phyloP scores from a whole-genome alignment of 106 monocot species.

The Dendrobium huoshanense region DNA sequence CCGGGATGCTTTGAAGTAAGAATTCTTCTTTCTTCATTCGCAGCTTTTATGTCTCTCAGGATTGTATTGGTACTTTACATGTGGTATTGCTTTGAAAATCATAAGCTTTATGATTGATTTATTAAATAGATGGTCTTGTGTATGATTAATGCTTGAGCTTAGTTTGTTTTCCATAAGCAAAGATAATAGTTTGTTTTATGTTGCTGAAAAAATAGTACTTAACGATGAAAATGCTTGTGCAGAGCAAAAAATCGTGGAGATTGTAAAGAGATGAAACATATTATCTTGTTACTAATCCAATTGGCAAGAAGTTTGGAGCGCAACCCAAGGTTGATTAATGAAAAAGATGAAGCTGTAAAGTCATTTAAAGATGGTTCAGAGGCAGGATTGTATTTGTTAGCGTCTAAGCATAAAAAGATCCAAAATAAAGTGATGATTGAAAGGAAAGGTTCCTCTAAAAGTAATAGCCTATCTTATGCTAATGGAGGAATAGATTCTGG shows the following conservation, averaged over 20 bases:
- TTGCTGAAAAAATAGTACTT: not conserved
- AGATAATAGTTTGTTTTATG: not conserved
- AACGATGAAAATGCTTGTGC: constrained; percentile 2
- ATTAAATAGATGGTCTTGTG: not conserved
- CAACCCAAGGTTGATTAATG: constrained; percentile 40
- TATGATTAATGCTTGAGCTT: not conserved
- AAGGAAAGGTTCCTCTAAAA: constrained; percentile 37
- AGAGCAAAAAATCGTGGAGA: constrained; percentile 58
- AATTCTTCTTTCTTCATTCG: not conserved
- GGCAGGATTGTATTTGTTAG: constrained; percentile 29
- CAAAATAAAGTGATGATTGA: constrained; percentile 31
- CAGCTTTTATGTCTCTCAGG: not conserved
- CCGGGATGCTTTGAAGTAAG: constrained; percentile 87
- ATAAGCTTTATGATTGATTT: not conserved
- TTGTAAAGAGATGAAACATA: constrained; percentile 61
- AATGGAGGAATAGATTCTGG: constrained; percentile 50
- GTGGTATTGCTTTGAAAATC: not conserved
- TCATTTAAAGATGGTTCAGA: constrained; percentile 38
- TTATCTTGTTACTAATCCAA: constrained; percentile 60
- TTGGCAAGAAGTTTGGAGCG: constrained; percentile 62
- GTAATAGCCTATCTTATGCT: constrained; percentile 18
- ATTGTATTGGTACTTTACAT: not conserved
- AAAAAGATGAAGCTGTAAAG: constrained; percentile 31
- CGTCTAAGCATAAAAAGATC: constrained; percentile 58
- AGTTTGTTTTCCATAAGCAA: not conserved